Conservation (phyloP, 345 rosid species). For the Lepidium didymum region DNA sequence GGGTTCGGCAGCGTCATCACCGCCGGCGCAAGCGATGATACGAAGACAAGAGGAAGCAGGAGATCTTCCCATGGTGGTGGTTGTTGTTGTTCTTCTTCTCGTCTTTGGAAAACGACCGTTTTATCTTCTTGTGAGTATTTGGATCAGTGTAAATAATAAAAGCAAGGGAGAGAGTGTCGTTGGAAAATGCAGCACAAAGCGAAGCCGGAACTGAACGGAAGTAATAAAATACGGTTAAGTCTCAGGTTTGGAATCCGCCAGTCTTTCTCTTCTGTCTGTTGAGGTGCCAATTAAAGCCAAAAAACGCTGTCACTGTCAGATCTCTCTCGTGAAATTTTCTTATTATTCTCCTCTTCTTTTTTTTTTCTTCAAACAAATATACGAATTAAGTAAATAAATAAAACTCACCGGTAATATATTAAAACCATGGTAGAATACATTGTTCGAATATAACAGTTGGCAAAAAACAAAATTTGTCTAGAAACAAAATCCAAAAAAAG, state of each 20-base stretch:
- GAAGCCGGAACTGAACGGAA: conserved; percentile 17
- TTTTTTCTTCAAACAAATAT: background rate
- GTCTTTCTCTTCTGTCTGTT: conserved; percentile 26
- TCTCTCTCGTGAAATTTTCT: conserved; percentile 23
- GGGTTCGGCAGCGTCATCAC: conserved; percentile 42
- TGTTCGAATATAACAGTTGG: too few species aligned
- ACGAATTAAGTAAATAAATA: background rate
- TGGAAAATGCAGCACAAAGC: conserved; percentile 26
- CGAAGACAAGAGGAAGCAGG: conserved; percentile 61
- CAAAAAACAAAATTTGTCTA: too few species aligned
- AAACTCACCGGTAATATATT: background rate
- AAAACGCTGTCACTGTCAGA: conserved; percentile 29
- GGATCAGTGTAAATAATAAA: conserved; percentile 8
- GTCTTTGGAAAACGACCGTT: conserved; percentile 2
- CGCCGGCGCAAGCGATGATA: conserved; percentile 61
- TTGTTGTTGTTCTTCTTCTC: background rate
- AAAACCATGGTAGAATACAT: too few species aligned
- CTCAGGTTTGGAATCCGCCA: conserved; percentile 33
- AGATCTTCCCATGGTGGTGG: conserved; percentile 59
- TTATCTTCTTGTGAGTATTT: conserved; percentile 9
- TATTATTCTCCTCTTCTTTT: background rate
- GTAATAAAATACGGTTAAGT: conserved; percentile 13
- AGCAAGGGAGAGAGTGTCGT: background rate
- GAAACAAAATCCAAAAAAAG: too few species aligned
- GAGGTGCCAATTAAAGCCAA: conserved; percentile 30